Evolutionary conservation across 2,329 filamentous ascomycete genomes (phyloP), one percentile per base, ranked within the genome.

Genomic region (Pezicula neosporulosa): DNA sequence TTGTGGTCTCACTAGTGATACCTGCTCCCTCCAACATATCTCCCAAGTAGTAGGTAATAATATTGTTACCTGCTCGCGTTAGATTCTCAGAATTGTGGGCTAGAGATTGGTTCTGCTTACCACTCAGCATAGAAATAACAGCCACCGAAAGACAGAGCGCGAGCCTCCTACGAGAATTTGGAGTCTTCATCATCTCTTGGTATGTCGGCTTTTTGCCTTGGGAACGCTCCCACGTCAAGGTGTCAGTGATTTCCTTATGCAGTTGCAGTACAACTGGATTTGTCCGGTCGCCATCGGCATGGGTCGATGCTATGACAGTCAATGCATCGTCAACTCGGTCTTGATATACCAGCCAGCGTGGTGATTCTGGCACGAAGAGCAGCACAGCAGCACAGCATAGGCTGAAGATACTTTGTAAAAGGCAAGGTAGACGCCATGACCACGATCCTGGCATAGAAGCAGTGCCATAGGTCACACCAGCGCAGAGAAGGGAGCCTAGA

Each of bases 21-120:
- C 75, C 76, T 3, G 74, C 74, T 8, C 67, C 72, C 49, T 68
- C 63, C 0, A 78, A 67, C 58, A 73, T 70, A 2, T 59, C 55
- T 3, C 71, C 70, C 6, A 68, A 55, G 48, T 69, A 65, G 55
- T 66, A 68, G 2, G 63, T 59, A 24, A 72, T 62, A 33, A 71
- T 57, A 13, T 63, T 66, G 44, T 71, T 70, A 6, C 70, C 70
- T 6, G 59, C 61, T 30, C 36, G 44, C 35, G 48, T 50, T 27
- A 48, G 15, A 10, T 48, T 44, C 33, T 38, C 30, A 13, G 45
- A 27, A 19, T 44, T 41, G 19, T 27, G 41, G 19, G 52, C 13
- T 12, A 38, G 38, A 30, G 52, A 54, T 19, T 30, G 48, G 44
- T 12, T 44, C 21, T 52, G 33, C 21, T 44, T 38, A 37, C 36